Base-by-base conservation (phyloP, 768 basidiomycete species). In the Pilatotrama ljubarskyi region DNA sequence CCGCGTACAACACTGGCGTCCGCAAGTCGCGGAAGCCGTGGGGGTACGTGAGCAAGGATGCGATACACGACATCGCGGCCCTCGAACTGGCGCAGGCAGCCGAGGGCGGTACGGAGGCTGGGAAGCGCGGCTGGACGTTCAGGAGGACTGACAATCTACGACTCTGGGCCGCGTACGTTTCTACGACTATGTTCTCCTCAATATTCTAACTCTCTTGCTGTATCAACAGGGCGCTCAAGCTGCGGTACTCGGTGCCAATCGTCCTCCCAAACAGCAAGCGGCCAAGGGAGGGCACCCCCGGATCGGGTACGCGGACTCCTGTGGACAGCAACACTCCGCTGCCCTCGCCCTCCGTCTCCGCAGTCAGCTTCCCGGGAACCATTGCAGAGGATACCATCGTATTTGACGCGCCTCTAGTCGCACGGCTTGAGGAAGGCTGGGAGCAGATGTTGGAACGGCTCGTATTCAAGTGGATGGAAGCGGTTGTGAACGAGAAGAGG, bases 101-200 rank as follows among this genome's bases (percentile, higher is more conserved):
- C 24, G 76, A 69, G 3, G 76, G 78, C 42, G 72, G 67, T 13
- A 69, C 56, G 24, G 80, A 81, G 59, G 77, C 76, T 46, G 70
- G 70, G 5, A 84, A 80, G 73, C 81, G 78, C 59, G 84, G 87
- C 0, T 93, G 91, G 88, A 93, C 93, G 18, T 95, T 93, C 70
- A 77, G 94, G 60, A 75, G 93, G 56, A 90, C 86, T 1, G 94
- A 95, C 72, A 96, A 95, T 69, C 74, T 96, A 26, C 78, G 91
- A 24, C 71, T 93, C 20, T 95, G 91, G 88, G 87, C 84, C 43
- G 93, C 90, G 91, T 93, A 69, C 52, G 88, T n/a, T n/a, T n/a
- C n/a, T 82, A 22, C 35, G 50, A 9, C 20, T 44, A 2, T 25
- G 4, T 14, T 49, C 13, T 48, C 15, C 51, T 6, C 29, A 25